Evolutionary conservation across 805 yeast species (phyloP).

Genomic region (Candida stauntonica): DNA sequence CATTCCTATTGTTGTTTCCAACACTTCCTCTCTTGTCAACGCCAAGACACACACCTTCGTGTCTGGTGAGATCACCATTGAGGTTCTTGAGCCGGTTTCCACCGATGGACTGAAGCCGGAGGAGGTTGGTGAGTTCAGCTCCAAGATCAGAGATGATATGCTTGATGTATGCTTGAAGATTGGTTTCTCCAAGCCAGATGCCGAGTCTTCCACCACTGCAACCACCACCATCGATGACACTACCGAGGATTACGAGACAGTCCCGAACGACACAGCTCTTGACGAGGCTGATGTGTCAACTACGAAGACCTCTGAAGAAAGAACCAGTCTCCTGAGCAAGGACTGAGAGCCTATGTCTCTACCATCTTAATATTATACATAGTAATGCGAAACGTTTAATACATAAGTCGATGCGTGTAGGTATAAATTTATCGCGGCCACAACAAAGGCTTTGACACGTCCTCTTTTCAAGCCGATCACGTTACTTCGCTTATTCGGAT

Average conservation of each 20-base stretch:
- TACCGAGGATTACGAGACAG: slow-evolving; percentile 18
- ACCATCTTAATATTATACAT: too few relatives aligned
- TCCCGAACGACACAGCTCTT: slow-evolving; percentile 26
- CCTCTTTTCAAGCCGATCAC: too few relatives aligned
- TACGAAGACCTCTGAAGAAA: slow-evolving; percentile 18
- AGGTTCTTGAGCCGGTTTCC: slow-evolving; percentile 75
- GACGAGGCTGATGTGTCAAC: slow-evolving; percentile 3
- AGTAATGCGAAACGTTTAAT: too few relatives aligned
- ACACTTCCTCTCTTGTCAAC: slow-evolving; percentile 72
- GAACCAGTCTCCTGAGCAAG: slow-evolving; percentile 25
- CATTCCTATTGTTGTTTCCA: slow-evolving; percentile 83
- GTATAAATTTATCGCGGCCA: too few relatives aligned
- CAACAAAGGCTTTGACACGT: too few relatives aligned
- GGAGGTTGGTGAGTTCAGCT: slow-evolving; percentile 60
- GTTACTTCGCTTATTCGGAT: too few relatives aligned
- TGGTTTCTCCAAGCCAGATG: slow-evolving; percentile 36
- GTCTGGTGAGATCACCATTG: slow-evolving; percentile 70
- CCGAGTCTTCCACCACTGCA: slow-evolving; percentile 10
- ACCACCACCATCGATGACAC: neutral
- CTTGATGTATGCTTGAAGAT: slow-evolving; percentile 30
- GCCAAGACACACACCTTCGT: slow-evolving; percentile 60
- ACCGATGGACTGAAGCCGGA: slow-evolving; percentile 68
- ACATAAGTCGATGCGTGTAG: too few relatives aligned
- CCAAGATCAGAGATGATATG: slow-evolving; percentile 59
- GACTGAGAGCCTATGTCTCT: too few relatives aligned